A percentile compares a stretch with the other conserved stretches of the same genome.
phyloP scores from a whole-genome alignment of 202 grass and related monocot genomes.

The Panicum hallii region DNA sequence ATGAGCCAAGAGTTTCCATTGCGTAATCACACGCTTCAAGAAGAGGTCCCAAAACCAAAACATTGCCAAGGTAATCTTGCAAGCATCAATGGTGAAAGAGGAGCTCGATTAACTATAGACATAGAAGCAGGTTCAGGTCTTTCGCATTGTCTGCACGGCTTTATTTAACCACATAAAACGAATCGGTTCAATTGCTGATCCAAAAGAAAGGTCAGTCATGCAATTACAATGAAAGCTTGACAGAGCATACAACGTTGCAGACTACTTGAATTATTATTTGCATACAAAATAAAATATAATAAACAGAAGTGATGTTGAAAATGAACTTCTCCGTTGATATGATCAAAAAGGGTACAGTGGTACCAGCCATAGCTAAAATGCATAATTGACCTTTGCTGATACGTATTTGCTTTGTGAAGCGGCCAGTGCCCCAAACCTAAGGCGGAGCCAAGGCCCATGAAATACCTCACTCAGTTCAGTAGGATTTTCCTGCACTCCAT shows the following conservation, averaged over 20 bases:
- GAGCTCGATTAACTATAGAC: neutral
- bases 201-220: neutral
- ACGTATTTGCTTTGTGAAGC: conserved; percentile 10
- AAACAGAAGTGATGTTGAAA: neutral
- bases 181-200: neutral
- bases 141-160: too few relatives aligned
- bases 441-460: neutral
- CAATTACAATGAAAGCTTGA: neutral
- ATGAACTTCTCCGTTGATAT: conserved; percentile 12
- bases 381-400: neutral
- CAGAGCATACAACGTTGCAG: neutral
- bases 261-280: neutral
- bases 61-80: neutral
- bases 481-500: neutral
- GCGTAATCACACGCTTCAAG: too few relatives aligned
- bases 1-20: neutral
- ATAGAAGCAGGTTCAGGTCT: neutral
- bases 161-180: neutral
- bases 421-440: neutral
- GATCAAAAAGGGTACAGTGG: neutral
- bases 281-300: neutral
- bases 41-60: neutral
- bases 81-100: neutral
- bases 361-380: neutral
- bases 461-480: neutral